Conservation (phyloP, 345 rosid genomes). For the Aethionema arabicum region DNA sequence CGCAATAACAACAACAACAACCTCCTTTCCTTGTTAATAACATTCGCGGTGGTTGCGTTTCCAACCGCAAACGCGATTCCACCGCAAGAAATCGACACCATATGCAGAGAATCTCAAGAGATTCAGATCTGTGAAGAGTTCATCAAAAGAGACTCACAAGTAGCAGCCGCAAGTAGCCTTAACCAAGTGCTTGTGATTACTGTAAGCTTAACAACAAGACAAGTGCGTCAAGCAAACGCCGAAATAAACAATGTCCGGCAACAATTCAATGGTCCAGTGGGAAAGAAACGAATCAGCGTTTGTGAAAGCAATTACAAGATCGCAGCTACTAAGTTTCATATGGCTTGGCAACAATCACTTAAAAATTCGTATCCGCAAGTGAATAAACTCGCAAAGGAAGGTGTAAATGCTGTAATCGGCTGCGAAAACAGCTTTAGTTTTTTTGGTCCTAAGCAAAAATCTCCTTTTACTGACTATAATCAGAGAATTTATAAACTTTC, state of each 20-base stretch:
- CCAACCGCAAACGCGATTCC: constrained; percentile 19
- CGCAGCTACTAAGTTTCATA: neutral
- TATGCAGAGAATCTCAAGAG: constrained; percentile 2
- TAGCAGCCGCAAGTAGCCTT: neutral
- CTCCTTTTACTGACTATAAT: neutral
- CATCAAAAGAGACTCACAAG: neutral
- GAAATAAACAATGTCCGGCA: neutral
- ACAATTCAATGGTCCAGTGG: neutral
- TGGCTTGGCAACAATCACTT: neutral
- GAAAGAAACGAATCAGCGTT: neutral
- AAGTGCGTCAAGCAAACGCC: constrained; percentile 11
- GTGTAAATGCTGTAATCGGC: neutral
- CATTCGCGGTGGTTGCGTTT: neutral
- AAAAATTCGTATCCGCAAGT: neutral
- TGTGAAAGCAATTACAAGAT: neutral
- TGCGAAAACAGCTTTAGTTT: constrained; percentile 1
- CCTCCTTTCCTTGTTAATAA: neutral
- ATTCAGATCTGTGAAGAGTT: neutral
- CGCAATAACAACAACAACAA: neutral
- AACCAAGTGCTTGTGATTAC: too few relatives aligned
- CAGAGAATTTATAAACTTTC: too few relatives aligned
- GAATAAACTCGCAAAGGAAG: neutral
- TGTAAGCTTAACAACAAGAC: neutral
- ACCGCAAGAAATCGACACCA: neutral
- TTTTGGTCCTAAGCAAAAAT: neutral